phyloP scores from a whole-genome alignment of 352 stramenopile species.

The Thalassiosira hispida region DNA sequence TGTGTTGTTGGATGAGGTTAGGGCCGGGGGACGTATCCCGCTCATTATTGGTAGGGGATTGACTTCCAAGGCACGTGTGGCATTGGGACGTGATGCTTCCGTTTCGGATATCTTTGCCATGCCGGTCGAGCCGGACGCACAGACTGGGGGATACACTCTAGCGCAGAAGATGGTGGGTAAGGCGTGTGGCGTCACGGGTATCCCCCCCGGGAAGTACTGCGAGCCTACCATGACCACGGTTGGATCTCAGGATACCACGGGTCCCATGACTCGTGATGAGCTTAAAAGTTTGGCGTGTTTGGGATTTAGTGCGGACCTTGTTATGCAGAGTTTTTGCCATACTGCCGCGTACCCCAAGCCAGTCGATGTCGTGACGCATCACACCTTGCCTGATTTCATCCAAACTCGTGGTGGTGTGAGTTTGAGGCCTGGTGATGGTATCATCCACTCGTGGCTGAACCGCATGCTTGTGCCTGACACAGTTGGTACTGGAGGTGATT shows the following conservation, averaged over 20 bases:
- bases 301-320: conserved; percentile 87
- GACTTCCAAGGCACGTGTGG: conserved; percentile 83
- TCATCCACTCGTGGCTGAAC: conserved; percentile 90
- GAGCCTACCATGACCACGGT: conserved; percentile 89
- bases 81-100: conserved; percentile 72
- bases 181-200: conserved; percentile 84
- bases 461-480: conserved; percentile 89
- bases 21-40: conserved; percentile 87
- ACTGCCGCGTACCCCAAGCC: conserved; percentile 89
- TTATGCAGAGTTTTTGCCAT: conserved; percentile 91
- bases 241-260: conserved; percentile 88
- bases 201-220: conserved; percentile 85
- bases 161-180: conserved; percentile 89
- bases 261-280: conserved; percentile 89
- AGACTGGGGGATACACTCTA: conserved; percentile 82
- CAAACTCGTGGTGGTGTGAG: conserved; percentile 85
- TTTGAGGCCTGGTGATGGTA: conserved; percentile 86
- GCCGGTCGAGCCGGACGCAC: conserved; percentile 63
- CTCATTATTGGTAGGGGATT: conserved; percentile 87
- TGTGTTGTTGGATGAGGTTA: conserved; percentile 87
- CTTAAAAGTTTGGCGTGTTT: conserved; percentile 86
- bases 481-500: conserved; percentile 88
- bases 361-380: conserved; percentile 88
- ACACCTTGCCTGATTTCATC: conserved; percentile 89
- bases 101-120: conserved; percentile 83